Base-by-base conservation (phyloP, 2,329 filamentous ascomycete species). In the Delphinella strobiligena region DNA sequence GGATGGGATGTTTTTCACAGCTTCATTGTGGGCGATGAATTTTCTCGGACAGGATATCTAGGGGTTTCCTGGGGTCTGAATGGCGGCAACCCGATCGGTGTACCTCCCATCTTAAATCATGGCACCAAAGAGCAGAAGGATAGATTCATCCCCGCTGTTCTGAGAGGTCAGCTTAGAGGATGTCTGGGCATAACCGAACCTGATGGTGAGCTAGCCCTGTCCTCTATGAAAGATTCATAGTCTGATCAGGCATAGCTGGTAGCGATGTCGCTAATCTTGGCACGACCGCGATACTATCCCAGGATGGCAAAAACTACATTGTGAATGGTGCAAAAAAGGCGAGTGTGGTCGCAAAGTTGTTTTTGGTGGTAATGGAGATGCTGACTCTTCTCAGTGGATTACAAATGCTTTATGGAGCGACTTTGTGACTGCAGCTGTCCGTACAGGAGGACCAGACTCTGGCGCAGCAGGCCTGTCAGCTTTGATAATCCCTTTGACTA, bases 301-400 rank as follows among this genome's bases (percentile, higher is more conserved):
- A 61, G 18, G 37, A 45, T 29, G 71, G 68, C 0, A 60, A 64
- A 24, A 54, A 61, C 36, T 82, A 79, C 48, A 51, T 78, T 27
- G 74, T 81, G n/a, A 79, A 78, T 41, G 78, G 77, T 0, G 68
- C 69, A 37, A 81, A 82, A 63, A 79, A 79, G n/a, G n/a, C n/a
- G n/a, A n/a, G n/a, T n/a, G n/a, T n/a, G n/a, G n/a, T n/a, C n/a
- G n/a, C n/a, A n/a, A n/a, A n/a, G n/a, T n/a, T n/a, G n/a, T n/a
- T n/a, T n/a, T n/a, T n/a, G n/a, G n/a, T n/a, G n/a, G n/a, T n/a
- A n/a, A n/a, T n/a, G n/a, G n/a, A n/a, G n/a, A n/a, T n/a, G n/a
- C n/a, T n/a, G n/a, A n/a, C n/a, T n/a, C n/a, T n/a, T n/a, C n/a
- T n/a, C n/a, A n/a, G 53, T 79, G 75, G 75, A 80, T 82, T 47